These are phyloP conservation scores for Aureobasidium sp. DNA, from an alignment of 2,329 filamentous ascomycete genomes.

Conservation along the genomic window DNA sequence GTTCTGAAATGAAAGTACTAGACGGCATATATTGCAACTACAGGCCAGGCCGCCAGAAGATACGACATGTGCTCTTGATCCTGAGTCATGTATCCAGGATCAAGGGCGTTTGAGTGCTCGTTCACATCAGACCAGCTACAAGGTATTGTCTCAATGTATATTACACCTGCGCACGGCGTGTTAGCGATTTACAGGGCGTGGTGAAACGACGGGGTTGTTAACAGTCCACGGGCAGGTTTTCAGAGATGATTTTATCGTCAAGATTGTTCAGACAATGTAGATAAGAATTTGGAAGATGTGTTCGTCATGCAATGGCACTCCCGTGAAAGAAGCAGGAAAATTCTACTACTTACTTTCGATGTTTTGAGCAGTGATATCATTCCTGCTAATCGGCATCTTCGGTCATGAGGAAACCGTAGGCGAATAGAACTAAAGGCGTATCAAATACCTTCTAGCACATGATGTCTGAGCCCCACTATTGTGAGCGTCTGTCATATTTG, in stretches of 20 bases:
- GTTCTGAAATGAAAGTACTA: too few relatives aligned
- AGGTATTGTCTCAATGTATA: too few relatives aligned
- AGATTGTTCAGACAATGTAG: slow-evolving; percentile 98
- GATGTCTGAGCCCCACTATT: neutral
- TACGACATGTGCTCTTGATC: too few relatives aligned
- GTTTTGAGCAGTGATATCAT: neutral
- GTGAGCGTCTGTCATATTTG: slow-evolving; percentile 27
- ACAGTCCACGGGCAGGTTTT: slow-evolving; percentile 60
- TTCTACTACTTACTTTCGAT: neutral
- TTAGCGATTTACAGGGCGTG: neutral
- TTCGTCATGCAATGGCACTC: slow-evolving; percentile 66
- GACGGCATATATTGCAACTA: too few relatives aligned
- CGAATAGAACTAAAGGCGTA: too few relatives aligned
- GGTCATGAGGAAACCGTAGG: neutral
- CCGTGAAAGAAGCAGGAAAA: slow-evolving; percentile 16
- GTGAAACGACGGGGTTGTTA: slow-evolving; percentile 1
- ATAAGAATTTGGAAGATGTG: slow-evolving; percentile 82
- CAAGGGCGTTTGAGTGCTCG: too few relatives aligned
- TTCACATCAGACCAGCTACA: too few relatives aligned
- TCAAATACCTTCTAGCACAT: neutral
- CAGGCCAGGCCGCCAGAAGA: too few relatives aligned
- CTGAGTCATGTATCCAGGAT: too few relatives aligned
- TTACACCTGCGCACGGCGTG: neutral
- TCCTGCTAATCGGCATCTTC: neutral
- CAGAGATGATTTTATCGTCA: slow-evolving; percentile 65